Percentiles rank a stretch among this genome's conserved stretches.
Evolutionary conservation across 495 filamentous ascomycete species (phyloP).

Genomic region (Elaphomyces granulatus): DNA sequence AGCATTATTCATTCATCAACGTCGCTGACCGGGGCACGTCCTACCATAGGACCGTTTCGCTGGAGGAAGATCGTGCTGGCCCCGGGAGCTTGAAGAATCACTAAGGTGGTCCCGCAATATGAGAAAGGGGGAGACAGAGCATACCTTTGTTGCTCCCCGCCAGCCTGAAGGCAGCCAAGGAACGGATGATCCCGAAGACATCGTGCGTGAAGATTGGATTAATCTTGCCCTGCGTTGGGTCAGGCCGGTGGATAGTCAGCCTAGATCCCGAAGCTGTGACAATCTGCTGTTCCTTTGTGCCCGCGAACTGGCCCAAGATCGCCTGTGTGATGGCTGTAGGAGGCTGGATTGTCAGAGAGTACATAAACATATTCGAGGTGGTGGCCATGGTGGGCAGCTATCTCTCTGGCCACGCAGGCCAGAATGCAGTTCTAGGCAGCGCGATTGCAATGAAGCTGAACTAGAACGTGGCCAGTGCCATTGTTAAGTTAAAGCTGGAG

Average conservation of each 20-base stretch:
- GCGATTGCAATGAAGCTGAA: conserved; percentile 23
- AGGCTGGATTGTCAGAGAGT: conserved; percentile 85
- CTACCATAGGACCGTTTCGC: conserved; percentile 20
- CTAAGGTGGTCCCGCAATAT: conserved; percentile 62
- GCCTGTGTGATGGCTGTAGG: conserved; percentile 80
- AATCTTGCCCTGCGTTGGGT: conserved; percentile 73
- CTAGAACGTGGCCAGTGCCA: conserved; percentile 27
- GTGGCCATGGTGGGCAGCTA: conserved; percentile 66
- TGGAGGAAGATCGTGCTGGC: conserved; percentile 31
- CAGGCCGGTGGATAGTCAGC: conserved; percentile 74
- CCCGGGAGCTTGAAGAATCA: conserved; percentile 73
- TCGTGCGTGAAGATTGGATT: conserved; percentile 76
- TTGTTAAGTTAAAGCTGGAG: no score
- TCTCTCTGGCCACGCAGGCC: conserved; percentile 8
- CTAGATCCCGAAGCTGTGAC: conserved; percentile 84
- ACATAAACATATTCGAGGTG: conserved; percentile 95
- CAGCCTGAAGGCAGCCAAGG: conserved; percentile 73
- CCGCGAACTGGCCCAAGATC: conserved; percentile 84
- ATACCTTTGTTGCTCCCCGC: conserved; percentile 95
- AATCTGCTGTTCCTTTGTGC: conserved; percentile 92
- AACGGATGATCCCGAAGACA: conserved; percentile 87
- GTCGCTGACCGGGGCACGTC: conserved; percentile 32
- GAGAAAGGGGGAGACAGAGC: conserved; percentile 34
- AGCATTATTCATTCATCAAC: conserved; percentile 18
- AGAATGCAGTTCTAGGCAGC: conserved; percentile 11